phyloP scores from a whole-genome alignment of 495 filamentous ascomycete species.

The Lasiosphaeria ovina region DNA sequence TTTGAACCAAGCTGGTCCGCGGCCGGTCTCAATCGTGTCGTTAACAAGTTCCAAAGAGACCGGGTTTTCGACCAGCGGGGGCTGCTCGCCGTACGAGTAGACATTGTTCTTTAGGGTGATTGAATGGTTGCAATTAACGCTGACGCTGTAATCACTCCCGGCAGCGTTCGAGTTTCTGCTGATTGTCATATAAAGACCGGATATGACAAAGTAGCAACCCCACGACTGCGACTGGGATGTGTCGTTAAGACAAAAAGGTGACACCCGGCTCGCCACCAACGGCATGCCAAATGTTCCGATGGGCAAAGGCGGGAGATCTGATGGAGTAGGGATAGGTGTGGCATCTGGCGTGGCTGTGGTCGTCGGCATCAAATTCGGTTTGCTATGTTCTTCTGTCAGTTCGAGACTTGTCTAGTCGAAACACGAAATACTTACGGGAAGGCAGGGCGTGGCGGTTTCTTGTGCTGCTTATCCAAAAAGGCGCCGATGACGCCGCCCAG shows the following conservation, averaged over 20 bases:
- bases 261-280: constrained; percentile 52
- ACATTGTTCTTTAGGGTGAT: constrained; percentile 32
- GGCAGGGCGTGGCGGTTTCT: constrained; percentile 27
- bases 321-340: constrained; percentile 56
- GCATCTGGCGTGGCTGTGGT: constrained; percentile 60
- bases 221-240: constrained; percentile 62
- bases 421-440: constrained; percentile 20
- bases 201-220: constrained; percentile 55
- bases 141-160: constrained; percentile 32
- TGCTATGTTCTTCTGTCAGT: constrained; percentile 24
- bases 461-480: constrained; percentile 28
- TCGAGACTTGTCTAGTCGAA: not conserved
- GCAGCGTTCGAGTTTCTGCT: constrained; percentile 11
- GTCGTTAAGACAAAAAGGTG: constrained; percentile 65
- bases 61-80: constrained; percentile 53
- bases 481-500: constrained; percentile 55
- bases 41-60: constrained; percentile 59
- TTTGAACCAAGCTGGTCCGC: constrained; percentile 77
- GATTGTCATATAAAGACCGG: constrained; percentile 35
- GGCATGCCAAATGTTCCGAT: constrained; percentile 65
- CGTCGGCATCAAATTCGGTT: constrained; percentile 19
- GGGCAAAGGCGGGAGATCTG: constrained; percentile 57
- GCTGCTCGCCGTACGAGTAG: constrained; percentile 72
- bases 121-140: constrained; percentile 34
- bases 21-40: constrained; percentile 56